These are phyloP conservation scores for Adansonia madagascariensis DNA, from an alignment of 441 rosid genomes.

Conservation along the genomic window DNA sequence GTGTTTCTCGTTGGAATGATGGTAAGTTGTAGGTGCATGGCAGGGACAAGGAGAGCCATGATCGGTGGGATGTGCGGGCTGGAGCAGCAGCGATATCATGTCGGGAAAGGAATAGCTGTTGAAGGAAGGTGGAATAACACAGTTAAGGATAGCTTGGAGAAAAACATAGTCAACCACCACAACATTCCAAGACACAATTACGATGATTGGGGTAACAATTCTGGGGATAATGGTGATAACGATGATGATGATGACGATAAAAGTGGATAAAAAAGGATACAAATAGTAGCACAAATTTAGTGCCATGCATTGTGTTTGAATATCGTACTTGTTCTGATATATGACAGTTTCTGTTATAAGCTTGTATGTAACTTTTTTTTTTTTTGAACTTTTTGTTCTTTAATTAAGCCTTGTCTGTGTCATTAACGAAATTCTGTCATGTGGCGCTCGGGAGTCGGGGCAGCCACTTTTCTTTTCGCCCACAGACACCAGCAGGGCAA, in stretches of 20 bases:
- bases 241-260: not conserved
- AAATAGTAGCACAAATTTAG: not conserved
- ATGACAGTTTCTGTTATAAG: not conserved
- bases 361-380: not conserved
- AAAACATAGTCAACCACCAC: slow-evolving; percentile 48
- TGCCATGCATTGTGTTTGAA: not conserved
- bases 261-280: slow-evolving; percentile 10
- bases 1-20: too few species aligned
- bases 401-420: not conserved
- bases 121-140: slow-evolving; percentile 21
- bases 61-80: too few species aligned
- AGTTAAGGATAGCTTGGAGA: slow-evolving; percentile 24
- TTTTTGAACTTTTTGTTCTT: not conserved
- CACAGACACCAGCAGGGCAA: too few species aligned
- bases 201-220: slow-evolving; percentile 21
- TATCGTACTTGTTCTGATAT: not conserved
- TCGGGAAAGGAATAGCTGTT: slow-evolving; percentile 21
- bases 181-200: slow-evolving; percentile 46
- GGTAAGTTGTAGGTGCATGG: too few species aligned
- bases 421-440: not conserved
- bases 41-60: too few species aligned
- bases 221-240: slow-evolving; percentile 22
- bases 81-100: not conserved
- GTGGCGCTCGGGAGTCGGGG: not conserved
- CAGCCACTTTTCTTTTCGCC: not conserved